A percentile compares a stretch with the other conserved stretches of the same genome.
phyloP scores from a whole-genome alignment of 2,329 filamentous ascomycete species.

The Sporothrix humicola region DNA sequence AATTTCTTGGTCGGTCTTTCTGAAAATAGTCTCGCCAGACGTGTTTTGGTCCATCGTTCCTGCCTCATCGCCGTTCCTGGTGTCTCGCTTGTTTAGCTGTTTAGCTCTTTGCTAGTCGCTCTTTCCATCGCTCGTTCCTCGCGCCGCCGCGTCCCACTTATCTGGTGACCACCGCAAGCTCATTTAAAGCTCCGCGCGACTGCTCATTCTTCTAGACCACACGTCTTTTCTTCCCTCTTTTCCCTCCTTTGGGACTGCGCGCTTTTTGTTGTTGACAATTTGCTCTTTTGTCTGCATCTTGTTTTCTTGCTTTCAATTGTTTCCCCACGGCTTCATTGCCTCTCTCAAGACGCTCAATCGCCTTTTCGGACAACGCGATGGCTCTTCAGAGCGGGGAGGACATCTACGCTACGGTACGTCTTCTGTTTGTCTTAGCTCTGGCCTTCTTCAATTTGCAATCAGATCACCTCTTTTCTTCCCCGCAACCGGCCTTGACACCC shows the following conservation, averaged over 20 bases:
- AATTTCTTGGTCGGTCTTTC: not conserved
- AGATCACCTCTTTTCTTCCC: not conserved
- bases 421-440: conserved; percentile 1
- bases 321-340: conserved; percentile 24
- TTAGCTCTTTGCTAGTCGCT: conserved; percentile 1
- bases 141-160: conserved; percentile 24
- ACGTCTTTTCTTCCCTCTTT: conserved; percentile 9
- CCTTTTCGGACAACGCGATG: conserved; percentile 44
- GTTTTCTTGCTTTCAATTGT: not conserved
- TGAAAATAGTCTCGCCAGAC: not conserved
- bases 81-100: conserved; percentile 5
- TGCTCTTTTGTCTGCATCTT: not conserved
- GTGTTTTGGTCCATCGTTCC: conserved; percentile 17
- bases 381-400: conserved; percentile 53
- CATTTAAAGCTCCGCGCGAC: conserved; percentile 25
- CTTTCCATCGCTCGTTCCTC: conserved; percentile 23
- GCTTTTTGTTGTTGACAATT: not conserved
- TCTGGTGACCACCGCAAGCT: conserved; percentile 5
- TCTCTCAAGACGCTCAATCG: conserved; percentile 27
- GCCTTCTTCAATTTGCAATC: not conserved
- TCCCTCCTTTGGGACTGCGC: not conserved
- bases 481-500: conserved; percentile 8
- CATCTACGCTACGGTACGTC: conserved; percentile 62
- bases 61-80: conserved; percentile 4
- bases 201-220: conserved; percentile 17